Base-by-base conservation (phyloP, 345 rosid species). In the Arabis alpina region DNA sequence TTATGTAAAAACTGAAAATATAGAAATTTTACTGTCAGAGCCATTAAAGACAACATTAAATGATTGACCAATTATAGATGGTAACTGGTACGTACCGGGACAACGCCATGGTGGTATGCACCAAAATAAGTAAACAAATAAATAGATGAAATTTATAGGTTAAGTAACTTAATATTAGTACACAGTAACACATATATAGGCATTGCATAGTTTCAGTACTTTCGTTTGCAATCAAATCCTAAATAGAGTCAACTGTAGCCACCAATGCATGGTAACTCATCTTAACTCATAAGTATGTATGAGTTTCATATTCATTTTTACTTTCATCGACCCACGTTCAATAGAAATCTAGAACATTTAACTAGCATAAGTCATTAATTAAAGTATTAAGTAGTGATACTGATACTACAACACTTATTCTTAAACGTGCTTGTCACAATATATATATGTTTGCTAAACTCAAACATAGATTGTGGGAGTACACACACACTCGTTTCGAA, bases 41-140 rank as follows among this genome's bases (percentile, higher is more conserved):
- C 4, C 7, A 66, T n/a, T 59, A 14, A 66, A 24, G 51, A 24
- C 10, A 14, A 12, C 61, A 74, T 59, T 74, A 24, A 66, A 59
- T 73, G 61, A 28, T 8, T 54, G 42, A 63, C 67, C 61, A 54
- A 16, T 34, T 37, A 51, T 41, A 37, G 60, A 40, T 55, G 16
- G 61, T 66, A 66, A 42, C 8, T 30, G 11, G 36, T 28, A 11
- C 11, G 57, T 39, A 25, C 11, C 4, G 42, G 28, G 58, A 69
- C 50, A 58, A 16, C 1, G 42, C 13, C 59, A 15, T 5, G 51
- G 43, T 12, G 52, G 42, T 32, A 32, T 69, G 43, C n/a, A 47
- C 8, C 28, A 15, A 58, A 59, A 37, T 10, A 8, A 48, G 30
- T 51, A 40, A 36, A 23, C 3, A 19, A 8, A 49, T 47, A 47